Percentiles rank a stretch among this genome's conserved stretches.
Conservation (phyloP, 192 early-diverging fungal genomes). For the Blastocladiella britannica region DNA sequence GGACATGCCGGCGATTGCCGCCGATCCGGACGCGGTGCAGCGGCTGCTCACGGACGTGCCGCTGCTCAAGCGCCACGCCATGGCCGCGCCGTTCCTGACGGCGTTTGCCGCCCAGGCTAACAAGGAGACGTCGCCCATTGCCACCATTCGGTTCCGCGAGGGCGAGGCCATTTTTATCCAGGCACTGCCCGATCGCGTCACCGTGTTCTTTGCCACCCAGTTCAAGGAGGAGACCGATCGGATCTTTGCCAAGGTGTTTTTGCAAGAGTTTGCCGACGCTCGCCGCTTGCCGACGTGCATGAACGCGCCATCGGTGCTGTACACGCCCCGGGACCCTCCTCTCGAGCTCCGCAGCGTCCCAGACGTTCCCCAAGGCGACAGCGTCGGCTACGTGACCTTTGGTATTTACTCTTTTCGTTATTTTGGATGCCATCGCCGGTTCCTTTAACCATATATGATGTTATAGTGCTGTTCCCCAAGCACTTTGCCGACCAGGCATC, state of each 20-base stretch:
- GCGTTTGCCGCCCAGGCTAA: constrained; percentile 67
- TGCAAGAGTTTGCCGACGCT: constrained; percentile 99
- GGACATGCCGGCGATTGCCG: constrained; percentile 29
- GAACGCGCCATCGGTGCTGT: constrained; percentile 93
- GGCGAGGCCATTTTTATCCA: constrained; percentile 85
- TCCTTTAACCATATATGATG: not conserved
- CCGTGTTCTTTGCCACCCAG: constrained; percentile 86
- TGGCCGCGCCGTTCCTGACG: constrained; percentile 79
- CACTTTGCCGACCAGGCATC: constrained; percentile 53
- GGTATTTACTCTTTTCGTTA: constrained; percentile 19
- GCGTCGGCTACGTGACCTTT: constrained; percentile 87
- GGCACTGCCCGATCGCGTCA: constrained; percentile 78
- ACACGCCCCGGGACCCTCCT: constrained; percentile 77
- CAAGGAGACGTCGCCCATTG: constrained; percentile 54
- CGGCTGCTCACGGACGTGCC: constrained; percentile 61
- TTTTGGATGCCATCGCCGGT: not conserved
- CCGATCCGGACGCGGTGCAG: constrained; percentile 13
- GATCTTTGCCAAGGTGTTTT: constrained; percentile 85
- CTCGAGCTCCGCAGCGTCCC: constrained; percentile 70
- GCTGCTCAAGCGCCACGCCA: constrained; percentile 78
- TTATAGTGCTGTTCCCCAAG: constrained; percentile 74
- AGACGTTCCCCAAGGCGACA: constrained; percentile 51
- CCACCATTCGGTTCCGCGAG: constrained; percentile 85
- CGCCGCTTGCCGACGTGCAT: constrained; percentile 67
- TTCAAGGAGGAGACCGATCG: constrained; percentile 97